A percentile compares a stretch with the other conserved stretches of the same genome.
phyloP scores from a whole-genome alignment of 169 alveolate species.

The Eimeria praecox region DNA sequence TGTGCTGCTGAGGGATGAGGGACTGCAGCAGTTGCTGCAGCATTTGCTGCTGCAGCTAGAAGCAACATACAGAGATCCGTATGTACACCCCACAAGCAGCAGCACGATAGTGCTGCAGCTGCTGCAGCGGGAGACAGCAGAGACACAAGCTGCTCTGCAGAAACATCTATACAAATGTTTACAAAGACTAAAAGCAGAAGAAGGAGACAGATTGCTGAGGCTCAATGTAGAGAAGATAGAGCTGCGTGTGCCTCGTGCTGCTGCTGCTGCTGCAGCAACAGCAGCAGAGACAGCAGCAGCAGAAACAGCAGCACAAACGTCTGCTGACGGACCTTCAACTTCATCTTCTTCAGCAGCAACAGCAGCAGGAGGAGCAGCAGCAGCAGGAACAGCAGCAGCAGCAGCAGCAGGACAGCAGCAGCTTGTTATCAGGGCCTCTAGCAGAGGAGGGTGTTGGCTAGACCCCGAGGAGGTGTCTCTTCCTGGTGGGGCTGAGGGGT shows the following conservation, averaged over 20 bases:
- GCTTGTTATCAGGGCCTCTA: constrained; percentile 37
- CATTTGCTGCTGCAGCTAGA: constrained; percentile 79
- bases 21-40: constrained; percentile 62
- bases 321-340: not conserved
- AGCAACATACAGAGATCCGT: constrained; percentile 73
- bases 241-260: constrained; percentile 50
- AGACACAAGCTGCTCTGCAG: constrained; percentile 8
- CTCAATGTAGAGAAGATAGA: constrained; percentile 80
- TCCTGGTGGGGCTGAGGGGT: not conserved
- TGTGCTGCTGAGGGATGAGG: constrained; percentile 20
- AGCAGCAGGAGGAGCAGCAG: constrained; percentile 24
- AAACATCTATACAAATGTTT: constrained; percentile 6
- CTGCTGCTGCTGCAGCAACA: not conserved
- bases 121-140: constrained; percentile 41
- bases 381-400: constrained; percentile 1
- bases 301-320: not conserved
- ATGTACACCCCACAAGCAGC: constrained; percentile 68
- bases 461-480: constrained; percentile 39
- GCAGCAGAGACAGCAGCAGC: constrained; percentile 21
- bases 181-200: constrained; percentile 46
- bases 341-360: not conserved
- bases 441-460: constrained; percentile 72
- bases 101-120: constrained; percentile 72
- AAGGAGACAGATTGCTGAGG: constrained; percentile 71
- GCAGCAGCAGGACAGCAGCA: constrained; percentile 1